phyloP scores from a whole-genome alignment of 2,329 filamentous ascomycete species.

The Hypoxylon sp. region DNA sequence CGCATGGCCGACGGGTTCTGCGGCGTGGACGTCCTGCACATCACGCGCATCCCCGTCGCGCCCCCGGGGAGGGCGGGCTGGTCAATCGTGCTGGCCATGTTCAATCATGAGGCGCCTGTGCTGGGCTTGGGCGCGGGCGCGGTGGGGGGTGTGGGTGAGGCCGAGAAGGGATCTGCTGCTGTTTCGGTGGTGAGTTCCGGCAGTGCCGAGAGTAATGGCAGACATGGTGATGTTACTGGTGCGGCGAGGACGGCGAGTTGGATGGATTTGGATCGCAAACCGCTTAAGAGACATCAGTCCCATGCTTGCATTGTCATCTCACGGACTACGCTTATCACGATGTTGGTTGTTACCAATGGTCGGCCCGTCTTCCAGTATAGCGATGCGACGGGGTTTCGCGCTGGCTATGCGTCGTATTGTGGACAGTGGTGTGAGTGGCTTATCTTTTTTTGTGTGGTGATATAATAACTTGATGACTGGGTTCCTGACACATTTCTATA shows the following conservation, averaged over 20 bases:
- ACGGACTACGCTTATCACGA: conserved; percentile 38
- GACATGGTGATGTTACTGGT: conserved; percentile 3
- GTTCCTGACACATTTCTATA: conserved; percentile 5
- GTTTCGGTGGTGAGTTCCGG: not conserved
- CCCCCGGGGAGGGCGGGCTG: conserved; percentile 40
- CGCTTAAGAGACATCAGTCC: conserved; percentile 34
- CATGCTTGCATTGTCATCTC: conserved; percentile 40
- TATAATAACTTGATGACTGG: no score
- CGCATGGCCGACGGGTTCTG: conserved; percentile 41
- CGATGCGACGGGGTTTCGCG: conserved; percentile 45
- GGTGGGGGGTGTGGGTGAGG: not conserved
- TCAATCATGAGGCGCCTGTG: conserved; percentile 34
- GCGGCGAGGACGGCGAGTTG: conserved; percentile 23
- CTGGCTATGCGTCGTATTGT: conserved; percentile 46
- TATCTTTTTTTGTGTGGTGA: no score
- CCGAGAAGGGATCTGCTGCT: not conserved
- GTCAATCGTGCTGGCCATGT: conserved; percentile 40
- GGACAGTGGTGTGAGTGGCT: conserved; percentile 46
- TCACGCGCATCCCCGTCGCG: conserved; percentile 40
- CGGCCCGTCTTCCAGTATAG: conserved; percentile 45
- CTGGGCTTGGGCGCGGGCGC: not conserved
- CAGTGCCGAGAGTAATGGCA: not conserved
- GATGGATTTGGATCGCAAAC: conserved; percentile 13
- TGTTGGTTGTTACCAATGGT: conserved; percentile 43
- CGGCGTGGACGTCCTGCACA: conserved; percentile 36